Base-by-base conservation (phyloP, 2,329 filamentous ascomycete species). In the Talaromyces sp. region DNA sequence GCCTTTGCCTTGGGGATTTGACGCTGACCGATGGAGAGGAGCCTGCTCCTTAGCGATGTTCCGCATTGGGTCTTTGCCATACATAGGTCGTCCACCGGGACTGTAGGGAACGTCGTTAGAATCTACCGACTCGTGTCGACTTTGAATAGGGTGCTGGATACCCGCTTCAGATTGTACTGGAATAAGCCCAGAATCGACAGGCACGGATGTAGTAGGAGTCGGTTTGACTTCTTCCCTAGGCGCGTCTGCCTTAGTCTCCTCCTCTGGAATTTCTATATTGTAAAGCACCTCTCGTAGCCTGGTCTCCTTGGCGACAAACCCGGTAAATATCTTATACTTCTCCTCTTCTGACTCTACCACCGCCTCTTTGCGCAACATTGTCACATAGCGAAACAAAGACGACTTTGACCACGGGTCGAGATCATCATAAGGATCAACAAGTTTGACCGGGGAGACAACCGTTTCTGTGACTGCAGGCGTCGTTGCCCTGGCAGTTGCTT, bases 331-430 rank as follows among this genome's bases (percentile, higher is more conserved):
- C 62, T 81, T 81, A 66, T 81, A 81, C 64, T 83, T 83, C 52
- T 83, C 80, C 60, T 81, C 76, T 50, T 84, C 80, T 2, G 76
- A 76, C 42, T 78, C 69, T 54, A 79, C 73, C 62, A 76, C 73
- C 33, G 80, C 77, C 68, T 86, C 83, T 59, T 80, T 78, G 56
- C 80, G 79, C 25, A 86, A 73, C 82, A 85, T 85, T 3, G 76
- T 74, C 33, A 83, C 79, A 67, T 81, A 86, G 46, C 83, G 76
- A 57, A 82, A 79, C 55, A 86, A 69, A 28, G 83, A 85, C 1
- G 82, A 81, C 66, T 79, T 81, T 66, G 81, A 85, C 81, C 83
- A 85, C 2, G 82, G 80, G 64, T 84, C 81, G n/a, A 86, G 74
- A 66, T 84, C 83, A 25, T 76, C 78, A 63, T 80, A 80, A 5